Percentiles rank a stretch among this genome's conserved stretches.
Conservation (phyloP, 441 rosid genomes). For the Omphalea diandra region DNA sequence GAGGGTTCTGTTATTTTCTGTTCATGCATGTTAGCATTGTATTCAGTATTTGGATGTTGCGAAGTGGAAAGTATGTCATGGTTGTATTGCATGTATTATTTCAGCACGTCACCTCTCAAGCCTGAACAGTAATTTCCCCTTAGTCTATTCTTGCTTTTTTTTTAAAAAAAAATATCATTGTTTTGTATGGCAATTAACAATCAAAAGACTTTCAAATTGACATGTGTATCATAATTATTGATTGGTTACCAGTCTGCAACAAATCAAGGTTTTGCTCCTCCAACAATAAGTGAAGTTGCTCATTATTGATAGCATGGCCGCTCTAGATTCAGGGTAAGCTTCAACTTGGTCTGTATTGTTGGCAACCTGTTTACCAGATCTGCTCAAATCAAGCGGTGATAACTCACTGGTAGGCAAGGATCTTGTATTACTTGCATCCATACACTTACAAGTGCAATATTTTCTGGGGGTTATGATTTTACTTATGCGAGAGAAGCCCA, state of each 20-base stretch:
- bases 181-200: not conserved
- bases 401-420: not conserved
- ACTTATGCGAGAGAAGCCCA: not conserved
- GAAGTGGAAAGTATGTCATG: not conserved
- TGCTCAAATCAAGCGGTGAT: not conserved
- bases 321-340: conserved; percentile 78
- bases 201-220: conserved; percentile 8
- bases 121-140: not conserved
- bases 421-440: not conserved
- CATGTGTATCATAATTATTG: conserved; percentile 2
- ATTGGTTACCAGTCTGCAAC: conserved; percentile 54
- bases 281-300: conserved; percentile 75
- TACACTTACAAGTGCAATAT: not conserved
- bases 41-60: not conserved
- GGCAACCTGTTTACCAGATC: not conserved
- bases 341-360: not conserved
- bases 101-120: not conserved
- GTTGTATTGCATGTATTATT: not conserved
- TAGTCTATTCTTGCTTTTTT: not conserved
- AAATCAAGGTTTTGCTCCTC: conserved; percentile 73
- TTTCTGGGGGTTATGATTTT: not conserved
- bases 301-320: conserved; percentile 88
- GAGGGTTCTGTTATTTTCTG: not conserved
- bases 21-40: too few species aligned
- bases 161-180: too few species aligned